These are phyloP conservation scores for Leccinum olivaceopallidum DNA, from an alignment of 768 basidiomycete genomes.

Conservation along the genomic window DNA sequence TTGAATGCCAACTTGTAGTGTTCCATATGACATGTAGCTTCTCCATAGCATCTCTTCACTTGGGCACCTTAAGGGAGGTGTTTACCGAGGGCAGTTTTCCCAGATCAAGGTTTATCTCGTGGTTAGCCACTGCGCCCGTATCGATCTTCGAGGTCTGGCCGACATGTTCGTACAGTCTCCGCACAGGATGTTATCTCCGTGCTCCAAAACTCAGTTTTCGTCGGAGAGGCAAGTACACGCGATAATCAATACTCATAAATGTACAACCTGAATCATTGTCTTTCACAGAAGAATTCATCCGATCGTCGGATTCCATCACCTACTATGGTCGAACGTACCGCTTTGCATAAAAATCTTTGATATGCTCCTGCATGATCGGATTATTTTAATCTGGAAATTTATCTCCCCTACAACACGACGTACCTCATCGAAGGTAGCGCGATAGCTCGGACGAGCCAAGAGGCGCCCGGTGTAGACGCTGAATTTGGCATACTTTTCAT, in stretches of 20 bases:
- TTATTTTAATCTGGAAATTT: neutral
- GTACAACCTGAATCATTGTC: neutral
- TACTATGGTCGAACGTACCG: slow-evolving; percentile 10
- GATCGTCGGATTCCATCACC: neutral
- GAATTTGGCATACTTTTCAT: slow-evolving; percentile 49
- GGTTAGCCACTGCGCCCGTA: neutral
- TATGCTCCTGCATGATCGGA: slow-evolving; percentile 11
- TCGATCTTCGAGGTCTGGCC: neutral
- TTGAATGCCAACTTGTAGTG: too few relatives aligned
- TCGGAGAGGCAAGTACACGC: neutral
- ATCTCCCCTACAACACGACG: slow-evolving; percentile 14
- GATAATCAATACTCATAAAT: neutral
- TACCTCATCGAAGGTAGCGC: slow-evolving; percentile 55
- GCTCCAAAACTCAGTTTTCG: neutral
- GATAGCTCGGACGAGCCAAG: slow-evolving; percentile 52
- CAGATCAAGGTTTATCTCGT: neutral
- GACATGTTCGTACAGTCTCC: neutral
- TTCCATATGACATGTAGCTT: too few relatives aligned
- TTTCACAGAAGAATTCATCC: neutral
- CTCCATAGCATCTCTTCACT: too few relatives aligned
- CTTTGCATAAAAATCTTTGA: slow-evolving; percentile 3
- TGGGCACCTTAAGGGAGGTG: neutral
- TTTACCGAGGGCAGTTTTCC: neutral
- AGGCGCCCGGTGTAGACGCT: slow-evolving; percentile 49
- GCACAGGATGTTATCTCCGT: neutral